Conservation (phyloP, 164 flowering plant genomes). For the Stephania japonica region DNA sequence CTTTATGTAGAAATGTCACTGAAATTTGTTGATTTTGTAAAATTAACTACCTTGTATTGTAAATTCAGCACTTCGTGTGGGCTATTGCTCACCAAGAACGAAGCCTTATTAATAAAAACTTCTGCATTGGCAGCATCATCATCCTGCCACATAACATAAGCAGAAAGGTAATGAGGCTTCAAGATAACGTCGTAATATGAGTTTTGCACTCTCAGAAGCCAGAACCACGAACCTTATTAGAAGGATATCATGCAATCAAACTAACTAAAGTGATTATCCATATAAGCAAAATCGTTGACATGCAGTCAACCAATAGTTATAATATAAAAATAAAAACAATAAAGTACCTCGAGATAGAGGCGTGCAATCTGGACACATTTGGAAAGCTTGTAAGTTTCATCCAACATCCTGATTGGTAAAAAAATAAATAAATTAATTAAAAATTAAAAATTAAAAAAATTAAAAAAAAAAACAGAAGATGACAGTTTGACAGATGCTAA, state of each 20-base stretch:
- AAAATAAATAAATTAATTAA: constrained; percentile 9
- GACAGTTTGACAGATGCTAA: background rate
- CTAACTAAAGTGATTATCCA: background rate
- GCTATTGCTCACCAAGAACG: constrained; percentile 89
- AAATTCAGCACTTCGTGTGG: constrained; percentile 85
- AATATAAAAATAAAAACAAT: background rate
- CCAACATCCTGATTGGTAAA: constrained; percentile 56
- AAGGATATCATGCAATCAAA: background rate
- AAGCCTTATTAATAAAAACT: constrained; percentile 90
- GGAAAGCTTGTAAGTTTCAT: constrained; percentile 76
- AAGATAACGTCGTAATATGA: background rate
- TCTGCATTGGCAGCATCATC: constrained; percentile 99
- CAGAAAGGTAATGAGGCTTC: background rate
- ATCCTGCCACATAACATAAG: constrained; percentile 49
- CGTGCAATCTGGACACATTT: constrained; percentile 99
- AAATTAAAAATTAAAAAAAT: background rate
- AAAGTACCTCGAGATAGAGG: constrained; percentile 84
- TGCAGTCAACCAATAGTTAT: background rate
- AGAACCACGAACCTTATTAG: background rate
- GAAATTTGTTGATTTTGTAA: background rate
- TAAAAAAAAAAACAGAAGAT: background rate
- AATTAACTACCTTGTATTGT: constrained; percentile 69
- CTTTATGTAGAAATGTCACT: background rate
- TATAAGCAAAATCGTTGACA: background rate
- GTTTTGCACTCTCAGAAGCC: too few species aligned